Evolutionary conservation across 176 grass and related monocot species (phyloP).

Genomic region (Phragmites australis): DNA sequence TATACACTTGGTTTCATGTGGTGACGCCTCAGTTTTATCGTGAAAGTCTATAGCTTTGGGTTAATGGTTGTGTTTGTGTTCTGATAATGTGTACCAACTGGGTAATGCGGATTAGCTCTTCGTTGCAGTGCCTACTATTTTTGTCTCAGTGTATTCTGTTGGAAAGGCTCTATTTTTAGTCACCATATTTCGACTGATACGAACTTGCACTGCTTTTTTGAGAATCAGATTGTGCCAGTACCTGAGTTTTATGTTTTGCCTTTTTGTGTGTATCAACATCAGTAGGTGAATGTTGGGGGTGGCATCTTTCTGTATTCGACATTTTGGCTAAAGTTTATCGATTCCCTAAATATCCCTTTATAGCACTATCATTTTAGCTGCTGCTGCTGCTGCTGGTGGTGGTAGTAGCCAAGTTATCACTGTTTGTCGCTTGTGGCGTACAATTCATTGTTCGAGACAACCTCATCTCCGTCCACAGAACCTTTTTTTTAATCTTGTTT

Average conservation of each 20-base stretch:
- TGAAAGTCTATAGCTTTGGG: not conserved
- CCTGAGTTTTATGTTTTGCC: not conserved
- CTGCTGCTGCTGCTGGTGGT: not conserved
- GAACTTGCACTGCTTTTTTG: not conserved
- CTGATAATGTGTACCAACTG: not conserved
- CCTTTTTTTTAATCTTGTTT: not conserved
- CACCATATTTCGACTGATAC: not conserved
- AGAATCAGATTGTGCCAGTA: not conserved
- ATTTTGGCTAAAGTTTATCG: not conserved
- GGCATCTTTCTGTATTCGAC: not conserved
- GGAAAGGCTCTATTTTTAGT: constrained; percentile 4
- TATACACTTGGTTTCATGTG: not conserved
- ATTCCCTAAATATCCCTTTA: not conserved
- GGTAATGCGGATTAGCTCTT: not conserved
- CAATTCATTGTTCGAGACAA: not conserved
- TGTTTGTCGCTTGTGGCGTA: not conserved
- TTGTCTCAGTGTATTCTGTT: not conserved
- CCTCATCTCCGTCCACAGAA: not conserved
- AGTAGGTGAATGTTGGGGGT: not conserved
- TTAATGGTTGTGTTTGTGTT: not conserved
- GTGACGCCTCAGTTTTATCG: not conserved
- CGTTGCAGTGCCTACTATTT: not conserved
- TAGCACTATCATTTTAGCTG: not conserved
- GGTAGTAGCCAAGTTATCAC: not conserved
- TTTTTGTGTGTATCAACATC: not conserved